Conservation (phyloP, 2,329 filamentous ascomycete genomes). For the Microascus cirrosus region DNA sequence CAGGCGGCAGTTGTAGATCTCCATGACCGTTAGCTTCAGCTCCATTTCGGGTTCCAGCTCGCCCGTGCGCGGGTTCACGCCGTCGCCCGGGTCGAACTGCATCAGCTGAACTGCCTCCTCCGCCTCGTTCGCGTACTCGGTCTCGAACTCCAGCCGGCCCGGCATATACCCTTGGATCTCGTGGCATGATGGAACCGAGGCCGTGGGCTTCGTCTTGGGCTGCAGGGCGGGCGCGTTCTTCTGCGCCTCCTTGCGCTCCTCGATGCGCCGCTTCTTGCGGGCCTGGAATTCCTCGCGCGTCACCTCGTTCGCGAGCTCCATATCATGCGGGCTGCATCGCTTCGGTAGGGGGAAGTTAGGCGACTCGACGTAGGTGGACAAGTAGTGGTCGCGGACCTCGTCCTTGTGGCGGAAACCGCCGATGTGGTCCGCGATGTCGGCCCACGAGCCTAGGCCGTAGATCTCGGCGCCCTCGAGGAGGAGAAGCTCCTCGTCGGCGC, state of each 20-base stretch:
- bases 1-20: constrained; percentile 89
- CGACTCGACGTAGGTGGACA: constrained; percentile 77
- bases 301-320: constrained; percentile 64
- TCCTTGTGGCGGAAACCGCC: constrained; percentile 90
- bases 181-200: constrained; percentile 89
- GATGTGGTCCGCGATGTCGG: constrained; percentile 95
- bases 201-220: constrained; percentile 91
- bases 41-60: constrained; percentile 93
- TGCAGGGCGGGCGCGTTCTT: constrained; percentile 75
- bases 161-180: constrained; percentile 99
- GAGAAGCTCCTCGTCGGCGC: constrained; percentile 91
- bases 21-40: constrained; percentile 94
- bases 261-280: constrained; percentile 85
- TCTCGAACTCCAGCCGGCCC: constrained; percentile 92
- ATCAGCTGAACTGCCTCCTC: constrained; percentile 97
- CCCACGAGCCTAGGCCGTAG: constrained; percentile 94
- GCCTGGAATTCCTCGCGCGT: constrained; percentile 88
- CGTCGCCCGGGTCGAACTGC: constrained; percentile 95
- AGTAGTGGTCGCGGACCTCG: constrained; percentile 91
- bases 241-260: constrained; percentile 77
- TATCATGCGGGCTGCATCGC: constrained; percentile 74
- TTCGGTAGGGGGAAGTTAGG: constrained; percentile 76
- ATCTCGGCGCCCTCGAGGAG: constrained; percentile 90
- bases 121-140: constrained; percentile 92
- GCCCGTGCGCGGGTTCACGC: constrained; percentile 71